Conservation (phyloP, 441 rosid species). For the Pelargonium fulgidum region DNA sequence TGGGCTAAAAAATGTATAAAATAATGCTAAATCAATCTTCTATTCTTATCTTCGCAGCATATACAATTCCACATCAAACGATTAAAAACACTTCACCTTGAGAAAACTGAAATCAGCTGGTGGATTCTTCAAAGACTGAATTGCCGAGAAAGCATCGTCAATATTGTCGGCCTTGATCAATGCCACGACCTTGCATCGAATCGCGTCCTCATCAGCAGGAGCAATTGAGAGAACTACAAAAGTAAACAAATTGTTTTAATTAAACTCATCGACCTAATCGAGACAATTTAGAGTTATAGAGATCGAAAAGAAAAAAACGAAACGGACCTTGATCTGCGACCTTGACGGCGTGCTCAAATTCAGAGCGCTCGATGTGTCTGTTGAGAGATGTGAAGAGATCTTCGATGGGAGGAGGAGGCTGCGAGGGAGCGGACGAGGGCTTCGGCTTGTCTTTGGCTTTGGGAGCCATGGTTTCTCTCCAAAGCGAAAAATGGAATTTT, state of each 20-base stretch:
- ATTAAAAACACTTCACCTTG: constrained; percentile 36
- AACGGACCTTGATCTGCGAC: constrained; percentile 34
- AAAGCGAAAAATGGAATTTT: neutral
- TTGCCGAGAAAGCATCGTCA: constrained; percentile 54
- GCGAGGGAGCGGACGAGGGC: neutral
- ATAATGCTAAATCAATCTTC: no score
- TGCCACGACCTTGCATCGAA: constrained; percentile 81
- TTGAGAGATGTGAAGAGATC: constrained; percentile 15
- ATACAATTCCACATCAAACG: no score
- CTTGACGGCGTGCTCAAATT: constrained; percentile 54
- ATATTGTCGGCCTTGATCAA: constrained; percentile 55
- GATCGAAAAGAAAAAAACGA: neutral
- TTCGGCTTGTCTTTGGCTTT: constrained; percentile 2
- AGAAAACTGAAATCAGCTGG: constrained; percentile 52
- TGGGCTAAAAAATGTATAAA: no score
- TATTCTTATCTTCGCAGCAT: no score
- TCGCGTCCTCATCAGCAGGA: constrained; percentile 51
- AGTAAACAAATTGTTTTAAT: neutral
- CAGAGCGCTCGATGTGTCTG: constrained; percentile 58
- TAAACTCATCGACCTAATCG: neutral
- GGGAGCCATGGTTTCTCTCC: neutral
- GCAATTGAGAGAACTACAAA: neutral
- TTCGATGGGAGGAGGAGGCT: constrained; percentile 2
- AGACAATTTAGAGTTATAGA: no score
- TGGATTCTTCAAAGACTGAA: constrained; percentile 39